Evolutionary conservation across 441 rosid genomes (phyloP).

Genomic region (Arabidopsis lyrata): DNA sequence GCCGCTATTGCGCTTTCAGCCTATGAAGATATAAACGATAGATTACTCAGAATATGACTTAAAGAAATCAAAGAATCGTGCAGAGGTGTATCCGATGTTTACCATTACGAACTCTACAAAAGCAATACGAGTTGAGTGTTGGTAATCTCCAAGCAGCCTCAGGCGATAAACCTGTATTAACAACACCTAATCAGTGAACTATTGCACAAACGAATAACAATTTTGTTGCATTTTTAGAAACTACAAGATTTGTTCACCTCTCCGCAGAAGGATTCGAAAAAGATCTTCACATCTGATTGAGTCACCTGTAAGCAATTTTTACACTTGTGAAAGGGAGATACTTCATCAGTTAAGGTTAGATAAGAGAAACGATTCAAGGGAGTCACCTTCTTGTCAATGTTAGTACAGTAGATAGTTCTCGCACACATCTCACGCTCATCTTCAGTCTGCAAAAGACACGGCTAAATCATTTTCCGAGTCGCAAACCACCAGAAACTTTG

Average conservation of each 20-base stretch:
- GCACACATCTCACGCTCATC: constrained; percentile 93
- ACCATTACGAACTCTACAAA: constrained; percentile 91
- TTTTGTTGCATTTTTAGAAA: neutral
- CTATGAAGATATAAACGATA: constrained; percentile 59
- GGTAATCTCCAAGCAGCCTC: constrained; percentile 92
- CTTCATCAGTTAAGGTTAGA: constrained; percentile 58
- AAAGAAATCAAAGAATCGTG: constrained; percentile 46
- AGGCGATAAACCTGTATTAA: constrained; percentile 72
- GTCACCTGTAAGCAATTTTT: constrained; percentile 58
- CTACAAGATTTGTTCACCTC: constrained; percentile 59
- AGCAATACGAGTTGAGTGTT: constrained; percentile 90
- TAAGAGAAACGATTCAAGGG: constrained; percentile 11
- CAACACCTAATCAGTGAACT: constrained; percentile 3
- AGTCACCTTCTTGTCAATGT: constrained; percentile 81
- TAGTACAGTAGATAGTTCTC: constrained; percentile 82
- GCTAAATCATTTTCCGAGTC: constrained; percentile 13
- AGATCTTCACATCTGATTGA: constrained; percentile 71
- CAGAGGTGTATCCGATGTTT: constrained; percentile 35
- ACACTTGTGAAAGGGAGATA: constrained; percentile 41
- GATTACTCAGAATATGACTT: constrained; percentile 49
- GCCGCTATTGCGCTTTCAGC: constrained; percentile 95
- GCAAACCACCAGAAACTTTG: neutral
- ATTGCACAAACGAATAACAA: neutral
- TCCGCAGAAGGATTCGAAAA: constrained; percentile 58
- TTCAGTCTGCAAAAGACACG: constrained; percentile 57